Evolutionary conservation across 2,329 filamentous ascomycete genomes (phyloP), one percentile per base, ranked within the genome.

Genomic region (Phialophora macrospora): DNA sequence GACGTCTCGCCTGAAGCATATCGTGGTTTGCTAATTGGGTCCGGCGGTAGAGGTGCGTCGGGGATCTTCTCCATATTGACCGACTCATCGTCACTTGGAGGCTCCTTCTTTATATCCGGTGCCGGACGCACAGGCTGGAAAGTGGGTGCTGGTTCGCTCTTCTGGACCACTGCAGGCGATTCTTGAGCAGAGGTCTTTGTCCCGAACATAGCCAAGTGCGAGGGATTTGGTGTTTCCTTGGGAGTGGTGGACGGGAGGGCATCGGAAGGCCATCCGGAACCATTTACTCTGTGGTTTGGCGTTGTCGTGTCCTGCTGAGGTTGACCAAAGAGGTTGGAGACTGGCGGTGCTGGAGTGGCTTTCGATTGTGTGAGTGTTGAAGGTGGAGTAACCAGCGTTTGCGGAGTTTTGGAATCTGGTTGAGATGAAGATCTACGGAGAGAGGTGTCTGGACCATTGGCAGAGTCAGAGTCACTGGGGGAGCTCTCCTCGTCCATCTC

Each of bases 1-100:
- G 81, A 81, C n/a, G 80, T 82, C 65, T 83, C 81, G 4, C 80
- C 81, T 28, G 80, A 76, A 8, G 77, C 77, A 71, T 82, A 83
- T 12, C 70, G 75, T 44, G 75, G 76, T 71, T 78, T 81, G 66
- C 79, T 83, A n/a, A 79, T 80, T 4, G 81, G 69, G 48, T 83
- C 80, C 17, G 81, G 81, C 4, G 81, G 81, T 41, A 83, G 72
- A 9, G 81, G 81, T 9, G 76, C 67, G 67, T 79, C 77, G 8
- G 75, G 62, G 28, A 75, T 66, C 44, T 75, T 71, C 20, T 75
- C 71, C 28, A 75, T 63, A 44, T 77, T 73, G 9, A 76, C 75
- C 2, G 68, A 67, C 26, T 69, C 68, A 51, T 74, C 71, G n/a
- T 71, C 70, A 49, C 77, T 75, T 17, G 71, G 72, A 34, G 73